phyloP scores from a whole-genome alignment of 2,329 filamentous ascomycete genomes.

The Alternaria panax region DNA sequence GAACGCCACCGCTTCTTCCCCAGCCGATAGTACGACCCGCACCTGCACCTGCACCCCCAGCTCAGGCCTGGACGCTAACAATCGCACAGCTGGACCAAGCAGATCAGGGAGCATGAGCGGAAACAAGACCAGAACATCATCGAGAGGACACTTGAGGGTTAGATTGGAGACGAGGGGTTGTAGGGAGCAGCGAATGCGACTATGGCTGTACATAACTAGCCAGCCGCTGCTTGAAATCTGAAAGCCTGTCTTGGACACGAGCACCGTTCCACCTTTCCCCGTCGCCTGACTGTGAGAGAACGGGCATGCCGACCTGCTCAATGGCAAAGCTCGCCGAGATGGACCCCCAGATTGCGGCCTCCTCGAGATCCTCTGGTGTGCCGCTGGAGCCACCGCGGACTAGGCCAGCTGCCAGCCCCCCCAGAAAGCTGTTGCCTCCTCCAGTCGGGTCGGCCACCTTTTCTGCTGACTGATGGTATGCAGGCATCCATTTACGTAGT shows the following conservation, averaged over 20 bases:
- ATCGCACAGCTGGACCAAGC: conserved; percentile 69
- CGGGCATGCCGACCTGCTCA: conserved; percentile 88
- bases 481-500: conserved; percentile 72
- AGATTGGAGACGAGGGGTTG: not conserved
- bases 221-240: conserved; percentile 52
- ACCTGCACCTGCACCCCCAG: conserved; percentile 4
- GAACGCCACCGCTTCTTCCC: conserved; percentile 80
- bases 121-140: conserved; percentile 47
- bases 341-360: conserved; percentile 79
- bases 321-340: conserved; percentile 92
- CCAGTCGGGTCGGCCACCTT: conserved; percentile 91
- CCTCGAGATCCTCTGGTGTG: conserved; percentile 60
- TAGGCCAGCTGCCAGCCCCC: conserved; percentile 65
- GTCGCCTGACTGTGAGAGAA: conserved; percentile 49
- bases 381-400: conserved; percentile 59
- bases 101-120: conserved; percentile 74
- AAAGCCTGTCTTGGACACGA: conserved; percentile 53
- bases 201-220: conserved; percentile 50
- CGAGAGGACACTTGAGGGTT: conserved; percentile 21
- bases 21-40: conserved; percentile 75
- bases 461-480: conserved; percentile 67
- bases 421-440: conserved; percentile 89
- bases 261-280: conserved; percentile 59
- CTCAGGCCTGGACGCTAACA: conserved; percentile 34
- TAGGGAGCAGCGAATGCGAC: conserved; percentile 21